A percentile compares a stretch with the other conserved stretches of the same genome.
Conservation (phyloP, 164 flowering plant species). For the Liriodendron chinense region DNA sequence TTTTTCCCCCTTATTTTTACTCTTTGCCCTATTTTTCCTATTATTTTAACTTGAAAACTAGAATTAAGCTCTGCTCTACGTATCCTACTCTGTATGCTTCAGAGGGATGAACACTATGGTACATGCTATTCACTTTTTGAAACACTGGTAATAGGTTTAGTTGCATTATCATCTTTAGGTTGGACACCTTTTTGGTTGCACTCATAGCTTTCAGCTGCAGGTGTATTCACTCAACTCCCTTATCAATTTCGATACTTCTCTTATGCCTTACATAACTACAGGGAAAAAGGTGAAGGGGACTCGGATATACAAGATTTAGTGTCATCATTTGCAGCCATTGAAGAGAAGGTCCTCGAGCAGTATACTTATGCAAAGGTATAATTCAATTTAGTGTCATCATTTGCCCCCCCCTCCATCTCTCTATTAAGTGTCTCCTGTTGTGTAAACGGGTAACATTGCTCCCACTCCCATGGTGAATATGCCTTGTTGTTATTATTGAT, state of each 20-base stretch:
- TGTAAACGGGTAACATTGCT: too few species aligned
- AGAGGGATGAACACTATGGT: too few species aligned
- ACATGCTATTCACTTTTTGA: too few species aligned
- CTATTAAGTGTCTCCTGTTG: too few species aligned
- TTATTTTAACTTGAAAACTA: too few species aligned
- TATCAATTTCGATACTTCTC: neutral
- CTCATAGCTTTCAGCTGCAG: neutral
- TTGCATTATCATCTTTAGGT: neutral
- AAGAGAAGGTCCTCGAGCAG: constrained; percentile 91
- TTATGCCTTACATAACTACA: constrained; percentile 18
- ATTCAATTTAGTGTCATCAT: neutral
- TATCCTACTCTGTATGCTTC: too few species aligned
- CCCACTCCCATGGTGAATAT: too few species aligned
- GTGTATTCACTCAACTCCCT: neutral
- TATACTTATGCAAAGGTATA: constrained; percentile 90
- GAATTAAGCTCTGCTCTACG: too few species aligned
- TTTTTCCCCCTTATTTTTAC: too few species aligned
- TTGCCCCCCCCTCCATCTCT: neutral
- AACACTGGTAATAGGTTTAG: too few species aligned
- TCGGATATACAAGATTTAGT: constrained; percentile 69
- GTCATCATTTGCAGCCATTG: constrained; percentile 79
- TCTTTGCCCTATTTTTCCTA: too few species aligned
- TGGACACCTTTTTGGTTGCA: neutral
- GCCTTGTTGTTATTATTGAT: too few species aligned
- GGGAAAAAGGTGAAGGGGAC: constrained; percentile 72